Evolutionary conservation across 2,329 filamentous ascomycete genomes (phyloP).

Genomic region (Spiromastix sp.): DNA sequence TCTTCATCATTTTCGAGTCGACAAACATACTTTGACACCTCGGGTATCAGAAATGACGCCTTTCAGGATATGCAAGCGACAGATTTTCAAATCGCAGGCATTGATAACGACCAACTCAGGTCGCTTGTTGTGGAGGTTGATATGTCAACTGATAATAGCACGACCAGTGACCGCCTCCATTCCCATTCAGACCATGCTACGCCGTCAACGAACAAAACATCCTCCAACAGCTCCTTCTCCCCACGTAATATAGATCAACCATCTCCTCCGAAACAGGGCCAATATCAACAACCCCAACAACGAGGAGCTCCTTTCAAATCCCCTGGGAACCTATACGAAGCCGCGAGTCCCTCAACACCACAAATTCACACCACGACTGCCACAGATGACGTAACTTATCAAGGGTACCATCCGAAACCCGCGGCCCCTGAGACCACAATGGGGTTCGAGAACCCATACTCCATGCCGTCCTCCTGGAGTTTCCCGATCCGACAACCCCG

Average conservation of each 20-base stretch:
- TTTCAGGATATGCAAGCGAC: no score
- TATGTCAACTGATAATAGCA: slow-evolving; percentile 20
- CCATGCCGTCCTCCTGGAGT: slow-evolving; percentile 23
- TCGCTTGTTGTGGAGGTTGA: slow-evolving; percentile 22
- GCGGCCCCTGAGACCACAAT: slow-evolving; percentile 11
- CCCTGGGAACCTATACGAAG: not conserved
- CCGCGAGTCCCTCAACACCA: not conserved
- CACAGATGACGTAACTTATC: slow-evolving; percentile 10
- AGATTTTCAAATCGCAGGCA: no score
- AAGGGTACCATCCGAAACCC: slow-evolving; percentile 12
- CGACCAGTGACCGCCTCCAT: slow-evolving; percentile 19
- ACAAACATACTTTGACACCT: no score
- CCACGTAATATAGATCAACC: slow-evolving; percentile 20
- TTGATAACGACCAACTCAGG: slow-evolving; percentile 6
- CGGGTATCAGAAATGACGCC: no score
- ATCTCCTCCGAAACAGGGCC: slow-evolving; percentile 11
- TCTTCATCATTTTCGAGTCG: no score
- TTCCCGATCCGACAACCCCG: slow-evolving; percentile 9
- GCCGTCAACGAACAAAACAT: slow-evolving; percentile 27
- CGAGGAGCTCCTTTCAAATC: not conserved
- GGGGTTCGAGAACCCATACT: slow-evolving; percentile 16
- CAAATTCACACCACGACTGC: slow-evolving; percentile 9
- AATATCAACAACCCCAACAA: slow-evolving; percentile 8
- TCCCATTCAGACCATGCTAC: slow-evolving; percentile 25
- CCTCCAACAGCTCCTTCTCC: slow-evolving; percentile 26